Base-by-base conservation (phyloP, 2,329 filamentous ascomycete species). In the Calonectria naviculata region DNA sequence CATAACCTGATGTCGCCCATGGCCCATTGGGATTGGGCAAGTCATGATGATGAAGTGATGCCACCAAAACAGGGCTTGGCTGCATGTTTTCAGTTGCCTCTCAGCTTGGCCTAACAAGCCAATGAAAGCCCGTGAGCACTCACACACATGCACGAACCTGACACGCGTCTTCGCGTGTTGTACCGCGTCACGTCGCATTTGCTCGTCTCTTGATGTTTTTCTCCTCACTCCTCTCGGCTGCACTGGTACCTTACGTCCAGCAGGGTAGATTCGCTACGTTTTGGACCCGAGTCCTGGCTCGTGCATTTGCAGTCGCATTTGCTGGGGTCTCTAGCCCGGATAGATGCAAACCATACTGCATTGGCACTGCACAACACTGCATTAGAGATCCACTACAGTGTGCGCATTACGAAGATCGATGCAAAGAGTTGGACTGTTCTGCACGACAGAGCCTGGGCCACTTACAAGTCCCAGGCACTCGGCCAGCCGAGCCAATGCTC, bases 291-390 rank as follows among this genome's bases (percentile, higher is more conserved):
- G 46, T 49, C 63, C 63, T 46, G 21, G 44, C 34, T 34, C 52
- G 36, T 62, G 56, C 68, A 70, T 54, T 66, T 56, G 46, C 56
- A 66, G 54, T 49, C 52, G 63, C 63, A 70, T 64, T 58, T 49
- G 70, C 64, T 56, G 34, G 67, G 67, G 56, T 70, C 67, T 67
- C 46, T 49, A 67, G 47, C 46, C 52, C 58, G 67, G 67, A 70
- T 64, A 69, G 67, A 72, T 72, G 67, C 67, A 72, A 72, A 70
- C 67, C 70, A 70, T 64, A n/a, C 67, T 63, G 63, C 36, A 74
- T 61, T 73, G 65, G 56, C 46, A 73, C 71, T 78, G 76, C 76
- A 78, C 73, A 78, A 74, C 74, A 76, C 65, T 78, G 76, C 76
- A 78, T 75, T 73, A 65, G 54, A 67, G 76, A 78, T 78, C 76